A percentile compares a stretch with the other conserved stretches of the same genome.
phyloP scores from a whole-genome alignment of 2,329 filamentous ascomycete genomes.

The Cephalotrichum gorgonifer region DNA sequence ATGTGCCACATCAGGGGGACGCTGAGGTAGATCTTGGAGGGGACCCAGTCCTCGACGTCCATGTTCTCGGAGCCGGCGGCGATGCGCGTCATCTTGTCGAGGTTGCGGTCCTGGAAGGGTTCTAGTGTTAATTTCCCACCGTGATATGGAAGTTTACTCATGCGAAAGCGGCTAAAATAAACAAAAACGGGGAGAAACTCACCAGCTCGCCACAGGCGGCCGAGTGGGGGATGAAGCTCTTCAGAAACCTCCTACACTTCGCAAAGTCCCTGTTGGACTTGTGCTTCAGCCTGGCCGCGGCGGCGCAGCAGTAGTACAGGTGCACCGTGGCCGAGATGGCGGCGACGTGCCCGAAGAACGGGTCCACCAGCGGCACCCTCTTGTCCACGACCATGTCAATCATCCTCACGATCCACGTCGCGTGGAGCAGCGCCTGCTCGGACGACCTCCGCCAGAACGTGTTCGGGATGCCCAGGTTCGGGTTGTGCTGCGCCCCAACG shows the following conservation, averaged over 20 bases:
- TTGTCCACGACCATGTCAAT: slow-evolving; percentile 44
- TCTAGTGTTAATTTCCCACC: neutral
- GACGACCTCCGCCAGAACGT: slow-evolving; percentile 43
- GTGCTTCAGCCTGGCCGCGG: slow-evolving; percentile 34
- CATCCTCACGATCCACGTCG: slow-evolving; percentile 42
- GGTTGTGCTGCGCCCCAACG: slow-evolving; percentile 38
- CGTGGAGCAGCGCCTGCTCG: slow-evolving; percentile 37
- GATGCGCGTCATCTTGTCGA: slow-evolving; percentile 37
- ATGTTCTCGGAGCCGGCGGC: slow-evolving; percentile 36
- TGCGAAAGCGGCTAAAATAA: too few species aligned
- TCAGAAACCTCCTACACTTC: slow-evolving; percentile 37
- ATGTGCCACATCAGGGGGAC: slow-evolving; percentile 43
- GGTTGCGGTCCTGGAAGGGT: slow-evolving; percentile 28
- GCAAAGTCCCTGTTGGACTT: slow-evolving; percentile 41
- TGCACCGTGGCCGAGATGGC: slow-evolving; percentile 43
- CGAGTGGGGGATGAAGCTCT: slow-evolving; percentile 35
- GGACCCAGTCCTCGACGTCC: slow-evolving; percentile 40
- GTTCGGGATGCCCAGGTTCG: slow-evolving; percentile 40
- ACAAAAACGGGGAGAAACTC: too few species aligned
- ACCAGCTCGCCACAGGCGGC: slow-evolving; percentile 34
- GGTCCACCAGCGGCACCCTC: slow-evolving; percentile 35
- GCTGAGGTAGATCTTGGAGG: slow-evolving; percentile 40
- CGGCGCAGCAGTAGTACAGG: slow-evolving; percentile 37
- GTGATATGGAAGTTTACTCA: too few species aligned
- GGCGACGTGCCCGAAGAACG: slow-evolving; percentile 39